Conservation (phyloP, 2,329 filamentous ascomycete genomes). For the Hypoxylon sp. region DNA sequence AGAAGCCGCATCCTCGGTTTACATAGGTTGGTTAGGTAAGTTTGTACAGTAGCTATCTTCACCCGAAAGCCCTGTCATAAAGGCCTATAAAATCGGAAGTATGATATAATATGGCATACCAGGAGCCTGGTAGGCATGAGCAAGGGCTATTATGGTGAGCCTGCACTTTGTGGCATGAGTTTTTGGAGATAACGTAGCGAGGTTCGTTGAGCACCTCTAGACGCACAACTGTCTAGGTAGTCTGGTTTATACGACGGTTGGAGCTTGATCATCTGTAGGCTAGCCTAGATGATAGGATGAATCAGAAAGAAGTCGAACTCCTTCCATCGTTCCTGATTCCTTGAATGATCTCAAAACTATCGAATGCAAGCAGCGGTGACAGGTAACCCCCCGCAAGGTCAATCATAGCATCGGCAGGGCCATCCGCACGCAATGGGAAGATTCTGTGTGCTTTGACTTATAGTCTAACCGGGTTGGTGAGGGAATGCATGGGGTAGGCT, state of each 20-base stretch:
- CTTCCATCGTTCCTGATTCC: background rate
- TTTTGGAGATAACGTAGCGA: background rate
- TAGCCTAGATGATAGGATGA: background rate
- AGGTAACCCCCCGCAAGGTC: slow-evolving; percentile 8
- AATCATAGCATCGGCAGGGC: slow-evolving; percentile 4
- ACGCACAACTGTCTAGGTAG: background rate
- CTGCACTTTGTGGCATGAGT: slow-evolving; percentile 8
- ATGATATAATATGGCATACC: slow-evolving; percentile 16
- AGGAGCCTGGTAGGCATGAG: slow-evolving; percentile 17
- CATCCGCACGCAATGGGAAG: slow-evolving; percentile 29
- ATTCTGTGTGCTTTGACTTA: slow-evolving; percentile 37
- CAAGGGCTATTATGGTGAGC: slow-evolving; percentile 26
- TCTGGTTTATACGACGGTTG: background rate
- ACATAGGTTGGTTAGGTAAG: slow-evolving; percentile 18
- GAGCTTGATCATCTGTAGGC: background rate
- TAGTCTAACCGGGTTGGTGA: slow-evolving; percentile 22
- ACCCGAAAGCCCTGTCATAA: slow-evolving; percentile 24
- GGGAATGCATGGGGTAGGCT: slow-evolving; percentile 24
- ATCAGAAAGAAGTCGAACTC: background rate
- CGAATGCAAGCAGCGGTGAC: slow-evolving; percentile 25
- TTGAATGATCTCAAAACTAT: slow-evolving; percentile 3
- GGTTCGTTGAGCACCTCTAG: background rate
- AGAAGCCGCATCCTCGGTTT: slow-evolving; percentile 13
- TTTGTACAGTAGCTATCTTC: slow-evolving; percentile 25
- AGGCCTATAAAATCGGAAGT: slow-evolving; percentile 23